Evolutionary conservation across 345 rosid species (phyloP).

Genomic region (Euphorbia lathyris): DNA sequence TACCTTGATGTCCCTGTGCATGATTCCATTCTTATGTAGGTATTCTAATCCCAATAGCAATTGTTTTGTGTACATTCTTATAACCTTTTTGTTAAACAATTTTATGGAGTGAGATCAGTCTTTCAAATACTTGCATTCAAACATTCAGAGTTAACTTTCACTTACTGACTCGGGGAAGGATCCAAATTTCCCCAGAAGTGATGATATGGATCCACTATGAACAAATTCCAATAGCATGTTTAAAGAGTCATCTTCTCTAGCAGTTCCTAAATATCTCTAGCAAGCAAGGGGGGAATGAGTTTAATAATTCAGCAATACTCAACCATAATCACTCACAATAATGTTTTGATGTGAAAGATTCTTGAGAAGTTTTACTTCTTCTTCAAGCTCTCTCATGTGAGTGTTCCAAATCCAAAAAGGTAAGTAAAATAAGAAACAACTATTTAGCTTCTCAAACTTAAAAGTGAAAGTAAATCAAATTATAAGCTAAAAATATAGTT

Average conservation of each 20-base stretch:
- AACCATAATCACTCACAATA: constrained; percentile 27
- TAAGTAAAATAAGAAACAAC: constrained; percentile 1
- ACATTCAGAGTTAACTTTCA: constrained; percentile 16
- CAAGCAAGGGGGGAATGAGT: neutral
- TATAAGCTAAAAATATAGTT: neutral
- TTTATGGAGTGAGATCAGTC: constrained; percentile 2
- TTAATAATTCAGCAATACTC: neutral
- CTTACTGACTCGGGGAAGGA: constrained; percentile 39
- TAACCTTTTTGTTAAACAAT: constrained; percentile 26
- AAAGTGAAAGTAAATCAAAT: too few species aligned
- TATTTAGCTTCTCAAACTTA: neutral
- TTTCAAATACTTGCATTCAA: constrained; percentile 1
- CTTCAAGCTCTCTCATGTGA: constrained; percentile 36
- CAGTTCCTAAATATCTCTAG: constrained; percentile 37
- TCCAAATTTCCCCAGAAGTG: constrained; percentile 33
- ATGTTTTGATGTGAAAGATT: constrained; percentile 35
- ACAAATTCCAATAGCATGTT: constrained; percentile 35
- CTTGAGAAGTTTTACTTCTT: constrained; percentile 37
- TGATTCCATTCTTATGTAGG: constrained; percentile 30
- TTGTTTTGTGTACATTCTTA: constrained; percentile 34
- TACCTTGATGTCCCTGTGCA: constrained; percentile 39
- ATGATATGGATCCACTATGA: constrained; percentile 36
- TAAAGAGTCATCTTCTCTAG: constrained; percentile 31
- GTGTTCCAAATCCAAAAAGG: constrained; percentile 19
- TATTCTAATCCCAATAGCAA: constrained; percentile 30